Percentiles rank a stretch among this genome's conserved stretches.
phyloP scores from a whole-genome alignment of 805 yeast genomes.

The Ogataea angusta region DNA sequence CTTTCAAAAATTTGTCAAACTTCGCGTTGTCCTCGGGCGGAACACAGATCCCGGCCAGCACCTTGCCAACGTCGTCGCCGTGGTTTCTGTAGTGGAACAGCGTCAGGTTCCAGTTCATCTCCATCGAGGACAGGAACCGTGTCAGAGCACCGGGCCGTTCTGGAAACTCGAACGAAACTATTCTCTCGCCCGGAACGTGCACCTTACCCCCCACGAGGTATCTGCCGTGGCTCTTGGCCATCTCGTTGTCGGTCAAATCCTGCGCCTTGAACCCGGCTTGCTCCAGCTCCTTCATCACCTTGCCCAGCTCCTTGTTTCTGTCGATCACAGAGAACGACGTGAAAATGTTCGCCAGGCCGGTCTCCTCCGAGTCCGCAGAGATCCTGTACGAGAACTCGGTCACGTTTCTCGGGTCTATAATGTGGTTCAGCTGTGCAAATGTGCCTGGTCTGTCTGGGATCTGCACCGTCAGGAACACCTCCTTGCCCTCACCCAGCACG shows the following conservation, averaged over 20 bases:
- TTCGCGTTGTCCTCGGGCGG: constrained; percentile 66
- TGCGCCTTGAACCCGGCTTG: constrained; percentile 67
- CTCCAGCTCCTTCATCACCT: constrained; percentile 57
- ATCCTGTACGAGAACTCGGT: constrained; percentile 94
- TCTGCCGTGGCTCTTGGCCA: constrained; percentile 95
- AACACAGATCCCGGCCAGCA: constrained; percentile 83
- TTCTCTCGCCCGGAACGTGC: constrained; percentile 65
- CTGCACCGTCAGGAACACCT: constrained; percentile 84
- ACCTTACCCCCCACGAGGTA: constrained; percentile 94
- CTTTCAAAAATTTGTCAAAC: constrained; percentile 64
- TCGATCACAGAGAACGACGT: constrained; percentile 83
- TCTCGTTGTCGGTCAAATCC: constrained; percentile 87
- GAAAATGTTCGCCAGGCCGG: constrained; percentile 68
- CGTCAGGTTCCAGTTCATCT: constrained; percentile 85
- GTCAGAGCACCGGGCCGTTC: constrained; percentile 95
- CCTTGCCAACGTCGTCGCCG: constrained; percentile 92
- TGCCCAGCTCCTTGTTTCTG: constrained; percentile 67
- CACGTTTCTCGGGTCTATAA: constrained; percentile 82
- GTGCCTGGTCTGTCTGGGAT: constrained; percentile 95
- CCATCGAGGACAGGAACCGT: constrained; percentile 68
- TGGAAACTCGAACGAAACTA: constrained; percentile 89
- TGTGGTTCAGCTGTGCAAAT: constrained; percentile 69
- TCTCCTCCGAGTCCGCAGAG: constrained; percentile 40
- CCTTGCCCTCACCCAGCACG: constrained; percentile 96
- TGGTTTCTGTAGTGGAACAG: constrained; percentile 96